Base-by-base conservation (phyloP, 805 yeast genomes). In the Wickerhamiella hasegawae region DNA sequence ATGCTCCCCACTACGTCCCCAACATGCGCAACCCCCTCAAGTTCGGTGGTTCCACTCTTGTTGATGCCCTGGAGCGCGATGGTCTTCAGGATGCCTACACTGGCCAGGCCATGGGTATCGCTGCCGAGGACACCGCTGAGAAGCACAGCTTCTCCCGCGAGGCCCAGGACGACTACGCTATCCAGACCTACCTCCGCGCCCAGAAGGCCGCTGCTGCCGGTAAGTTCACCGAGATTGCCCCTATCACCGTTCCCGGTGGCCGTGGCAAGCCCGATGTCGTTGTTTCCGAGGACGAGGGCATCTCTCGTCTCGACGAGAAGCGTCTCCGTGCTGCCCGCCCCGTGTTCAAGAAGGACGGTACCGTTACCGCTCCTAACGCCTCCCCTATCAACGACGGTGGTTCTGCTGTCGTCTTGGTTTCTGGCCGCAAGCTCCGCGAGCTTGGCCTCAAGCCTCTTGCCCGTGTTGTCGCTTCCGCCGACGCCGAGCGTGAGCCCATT, bases 321-420 rank as follows among this genome's bases (percentile, higher is more conserved):
- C 83, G 71, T 57, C 65, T 90, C 48, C 72, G 68, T 55, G 35
- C 76, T 39, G 95, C 97, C 21, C 79, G 97, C 66, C 74, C 98
- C 36, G 97, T 83, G 26, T 90, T 90, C 76, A 79, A 81, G 63
- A 75, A 71, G 61, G 95, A 84, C 53, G 98, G 97, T 56, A 81
- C 96, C 28, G 87, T 90, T 42, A 87, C 98, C 27, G 97, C 94
- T 18, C 92, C 96, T 49, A 92, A 90, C 58, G 93, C 97, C 20
- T 83, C 96, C 20, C 83, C 92, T 53, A 68, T 90, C 52, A 90
- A 87, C 59, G 99, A 90, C 59, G 99, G 99, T 62, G 97, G 83
- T 57, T 95, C 97, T 37, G 97, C 97, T 33, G 72, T 90, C 26
- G 66, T 90, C 31, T 68, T 90, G 46, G 90, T 83, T 35, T 79